Conservation (phyloP, 306 rosid genomes). For the Phaseolus lunatus region DNA sequence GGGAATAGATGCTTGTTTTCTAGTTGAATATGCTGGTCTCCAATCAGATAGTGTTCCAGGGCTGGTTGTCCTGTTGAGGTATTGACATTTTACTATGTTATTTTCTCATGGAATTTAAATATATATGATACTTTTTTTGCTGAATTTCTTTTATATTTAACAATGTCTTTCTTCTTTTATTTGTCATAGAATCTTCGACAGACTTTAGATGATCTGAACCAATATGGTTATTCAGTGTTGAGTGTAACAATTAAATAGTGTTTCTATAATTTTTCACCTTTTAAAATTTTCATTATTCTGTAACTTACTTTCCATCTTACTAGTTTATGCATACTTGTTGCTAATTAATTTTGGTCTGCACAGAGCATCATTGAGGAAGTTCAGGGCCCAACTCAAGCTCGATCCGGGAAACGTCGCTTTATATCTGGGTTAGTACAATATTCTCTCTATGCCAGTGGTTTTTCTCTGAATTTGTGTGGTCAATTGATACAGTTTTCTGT, state of each 20-base stretch:
- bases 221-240: constrained; percentile 92
- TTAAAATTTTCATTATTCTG: constrained; percentile 28
- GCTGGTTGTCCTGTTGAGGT: constrained; percentile 99
- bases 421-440: constrained; percentile 72
- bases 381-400: constrained; percentile 92
- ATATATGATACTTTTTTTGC: neutral
- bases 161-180: constrained; percentile 35
- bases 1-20: constrained; percentile 91
- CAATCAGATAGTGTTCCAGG: constrained; percentile 82
- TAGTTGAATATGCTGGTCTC: constrained; percentile 91
- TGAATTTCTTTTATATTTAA: constrained; percentile 28
- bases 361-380: constrained; percentile 98
- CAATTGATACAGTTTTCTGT: constrained; percentile 35
- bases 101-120: constrained; percentile 33
- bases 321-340: constrained; percentile 19
- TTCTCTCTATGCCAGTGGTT: constrained; percentile 5
- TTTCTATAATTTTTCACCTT: neutral
- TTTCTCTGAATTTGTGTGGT: neutral
- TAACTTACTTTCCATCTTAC: constrained; percentile 26
- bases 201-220: constrained; percentile 89
- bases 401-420: constrained; percentile 87
- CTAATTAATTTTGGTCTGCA: constrained; percentile 41
- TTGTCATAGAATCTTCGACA: constrained; percentile 91
- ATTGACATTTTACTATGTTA: constrained; percentile 42
- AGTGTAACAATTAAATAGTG: constrained; percentile 48